Conservation (phyloP, 2,329 filamentous ascomycete species). For the Diplodia seriata region DNA sequence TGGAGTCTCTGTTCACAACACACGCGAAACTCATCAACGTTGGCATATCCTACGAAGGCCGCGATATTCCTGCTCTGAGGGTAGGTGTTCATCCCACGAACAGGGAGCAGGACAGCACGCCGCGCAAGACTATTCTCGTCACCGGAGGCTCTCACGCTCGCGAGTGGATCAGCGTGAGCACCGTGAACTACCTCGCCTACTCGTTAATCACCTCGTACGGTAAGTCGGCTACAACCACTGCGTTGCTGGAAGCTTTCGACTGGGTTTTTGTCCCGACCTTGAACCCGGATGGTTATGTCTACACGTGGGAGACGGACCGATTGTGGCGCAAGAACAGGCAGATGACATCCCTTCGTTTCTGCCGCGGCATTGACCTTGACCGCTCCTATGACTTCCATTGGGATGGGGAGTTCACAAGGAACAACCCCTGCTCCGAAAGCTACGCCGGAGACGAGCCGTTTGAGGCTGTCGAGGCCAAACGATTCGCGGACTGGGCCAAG, state of each 20-base stretch:
- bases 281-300: conserved; percentile 94
- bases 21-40: conserved; percentile 77
- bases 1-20: conserved; percentile 87
- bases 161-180: conserved; percentile 95
- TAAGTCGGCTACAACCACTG: conserved; percentile 72
- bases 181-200: conserved; percentile 90
- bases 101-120: conserved; percentile 53
- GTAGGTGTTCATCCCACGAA: conserved; percentile 69
- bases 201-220: conserved; percentile 84
- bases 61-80: conserved; percentile 81
- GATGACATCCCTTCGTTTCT: conserved; percentile 80
- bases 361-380: conserved; percentile 87
- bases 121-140: conserved; percentile 79
- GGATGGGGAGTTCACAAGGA: conserved; percentile 68
- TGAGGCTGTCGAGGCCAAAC: conserved; percentile 77
- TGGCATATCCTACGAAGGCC: conserved; percentile 86
- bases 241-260: conserved; percentile 82
- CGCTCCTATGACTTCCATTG: conserved; percentile 85
- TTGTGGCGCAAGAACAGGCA: conserved; percentile 96
- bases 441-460: conserved; percentile 86
- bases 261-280: conserved; percentile 86
- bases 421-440: conserved; percentile 89
- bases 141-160: conserved; percentile 89
- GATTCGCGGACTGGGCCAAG: conserved; percentile 80
- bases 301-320: conserved; percentile 89